These are phyloP conservation scores for Setaria viridis DNA, from an alignment of 202 grass and related monocot genomes.

Conservation along the genomic window DNA sequence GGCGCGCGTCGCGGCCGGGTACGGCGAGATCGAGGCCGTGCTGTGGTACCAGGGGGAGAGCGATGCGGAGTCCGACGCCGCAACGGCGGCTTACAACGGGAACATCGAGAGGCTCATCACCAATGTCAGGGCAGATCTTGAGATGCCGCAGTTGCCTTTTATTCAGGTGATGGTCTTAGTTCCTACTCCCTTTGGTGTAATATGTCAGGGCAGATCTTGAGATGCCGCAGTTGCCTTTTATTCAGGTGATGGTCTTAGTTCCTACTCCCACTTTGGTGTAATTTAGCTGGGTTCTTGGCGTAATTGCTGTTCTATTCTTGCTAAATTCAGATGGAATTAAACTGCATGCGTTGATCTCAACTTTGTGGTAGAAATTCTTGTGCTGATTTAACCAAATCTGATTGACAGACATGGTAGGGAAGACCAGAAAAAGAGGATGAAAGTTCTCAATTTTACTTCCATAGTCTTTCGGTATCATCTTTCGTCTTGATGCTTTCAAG, in stretches of 20 bases:
- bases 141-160: slow-evolving; percentile 67
- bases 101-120: slow-evolving; percentile 71
- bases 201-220: slow-evolving; percentile 75
- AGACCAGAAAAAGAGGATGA: too few relatives aligned
- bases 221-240: slow-evolving; percentile 71
- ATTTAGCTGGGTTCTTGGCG: slow-evolving; percentile 1
- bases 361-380: not conserved
- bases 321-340: not conserved
- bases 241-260: slow-evolving; percentile 58
- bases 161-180: slow-evolving; percentile 62
- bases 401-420: not conserved
- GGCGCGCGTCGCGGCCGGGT: slow-evolving; percentile 50
- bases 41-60: slow-evolving; percentile 98
- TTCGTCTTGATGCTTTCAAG: not conserved
- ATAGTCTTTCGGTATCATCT: not conserved
- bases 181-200: not conserved
- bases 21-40: slow-evolving; percentile 74
- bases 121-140: slow-evolving; percentile 75
- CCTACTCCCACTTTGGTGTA: not conserved
- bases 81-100: slow-evolving; percentile 49
- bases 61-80: slow-evolving; percentile 53
- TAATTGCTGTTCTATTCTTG: not conserved
- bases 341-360: not conserved
- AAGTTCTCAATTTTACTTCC: not conserved
- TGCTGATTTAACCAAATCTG: not conserved